Percentiles rank a stretch among this genome's conserved stretches.
phyloP scores from a whole-genome alignment of 176 grass and related monocot species.

The Aegilops bicornis region DNA sequence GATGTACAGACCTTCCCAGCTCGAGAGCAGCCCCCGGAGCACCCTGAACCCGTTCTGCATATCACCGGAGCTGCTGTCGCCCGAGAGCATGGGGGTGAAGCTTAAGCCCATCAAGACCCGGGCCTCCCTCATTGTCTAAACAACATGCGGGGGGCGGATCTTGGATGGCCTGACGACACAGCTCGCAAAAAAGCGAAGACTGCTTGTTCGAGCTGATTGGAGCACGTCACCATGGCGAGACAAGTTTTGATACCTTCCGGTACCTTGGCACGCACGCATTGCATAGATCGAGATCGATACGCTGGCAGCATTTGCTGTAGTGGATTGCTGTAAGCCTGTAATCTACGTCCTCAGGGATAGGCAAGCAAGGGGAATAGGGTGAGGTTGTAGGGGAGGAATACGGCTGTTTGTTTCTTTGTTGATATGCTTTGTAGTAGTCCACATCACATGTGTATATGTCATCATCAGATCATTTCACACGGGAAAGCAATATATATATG shows the following conservation, averaged over 20 bases:
- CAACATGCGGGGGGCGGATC: not conserved
- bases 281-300: constrained; percentile 9
- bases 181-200: constrained; percentile 36
- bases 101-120: constrained; percentile 97
- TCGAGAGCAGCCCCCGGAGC: constrained; percentile 64
- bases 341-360: constrained; percentile 29
- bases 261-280: not conserved
- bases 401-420: constrained; percentile 31
- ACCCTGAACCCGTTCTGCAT: constrained; percentile 74
- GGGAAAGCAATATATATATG: constrained; percentile 23
- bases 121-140: constrained; percentile 48
- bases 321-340: constrained; percentile 41
- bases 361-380: not conserved
- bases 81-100: constrained; percentile 99
- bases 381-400: constrained; percentile 24
- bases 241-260: constrained; percentile 43
- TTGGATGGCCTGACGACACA: constrained; percentile 17
- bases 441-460: constrained; percentile 67
- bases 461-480: constrained; percentile 30
- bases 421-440: constrained; percentile 53
- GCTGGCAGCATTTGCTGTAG: constrained; percentile 56
- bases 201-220: constrained; percentile 25
- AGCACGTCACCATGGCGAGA: not conserved
- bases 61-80: constrained; percentile 87
- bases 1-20: constrained; percentile 66